phyloP scores from a whole-genome alignment of 345 rosid genomes.

The Orychophragmus violaceus region DNA sequence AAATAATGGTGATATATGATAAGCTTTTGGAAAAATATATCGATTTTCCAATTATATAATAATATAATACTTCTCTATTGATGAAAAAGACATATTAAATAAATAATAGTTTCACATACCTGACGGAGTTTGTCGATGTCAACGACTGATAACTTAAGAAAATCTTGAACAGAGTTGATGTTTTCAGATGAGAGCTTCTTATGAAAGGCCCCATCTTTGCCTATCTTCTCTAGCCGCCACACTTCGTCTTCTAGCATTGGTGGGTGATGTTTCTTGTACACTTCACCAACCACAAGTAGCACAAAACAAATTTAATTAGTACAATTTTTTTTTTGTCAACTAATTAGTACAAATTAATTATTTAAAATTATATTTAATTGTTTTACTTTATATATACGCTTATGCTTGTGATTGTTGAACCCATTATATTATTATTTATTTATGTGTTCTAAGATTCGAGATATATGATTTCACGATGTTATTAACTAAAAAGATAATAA shows the following conservation, averaged over 20 bases:
- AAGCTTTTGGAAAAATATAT: too few species aligned
- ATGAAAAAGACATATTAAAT: background rate
- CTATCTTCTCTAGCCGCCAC: slow-evolving; percentile 87
- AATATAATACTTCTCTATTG: background rate
- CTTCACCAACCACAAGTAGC: slow-evolving; percentile 34
- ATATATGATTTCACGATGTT: background rate
- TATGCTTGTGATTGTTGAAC: slow-evolving; percentile 11
- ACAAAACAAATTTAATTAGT: background rate
- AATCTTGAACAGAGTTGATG: slow-evolving; percentile 67
- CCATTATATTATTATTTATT: background rate
- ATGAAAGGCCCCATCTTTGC: slow-evolving; percentile 88
- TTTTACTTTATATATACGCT: background rate
- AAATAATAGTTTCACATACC: slow-evolving; percentile 33
- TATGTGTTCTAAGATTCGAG: background rate
- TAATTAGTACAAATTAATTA: too few species aligned
- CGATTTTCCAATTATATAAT: too few species aligned
- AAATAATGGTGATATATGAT: too few species aligned
- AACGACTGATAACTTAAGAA: slow-evolving; percentile 54
- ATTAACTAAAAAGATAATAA: background rate
- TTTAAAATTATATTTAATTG: background rate
- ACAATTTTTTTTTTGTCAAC: too few species aligned
- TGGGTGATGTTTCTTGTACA: slow-evolving; percentile 92
- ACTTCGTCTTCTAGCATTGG: slow-evolving; percentile 75
- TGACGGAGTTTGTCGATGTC: slow-evolving; percentile 45
- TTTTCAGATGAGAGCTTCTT: slow-evolving; percentile 41